Conservation (phyloP, 2,329 filamentous ascomycete genomes). For the Coniochaeta hoffmannii region DNA sequence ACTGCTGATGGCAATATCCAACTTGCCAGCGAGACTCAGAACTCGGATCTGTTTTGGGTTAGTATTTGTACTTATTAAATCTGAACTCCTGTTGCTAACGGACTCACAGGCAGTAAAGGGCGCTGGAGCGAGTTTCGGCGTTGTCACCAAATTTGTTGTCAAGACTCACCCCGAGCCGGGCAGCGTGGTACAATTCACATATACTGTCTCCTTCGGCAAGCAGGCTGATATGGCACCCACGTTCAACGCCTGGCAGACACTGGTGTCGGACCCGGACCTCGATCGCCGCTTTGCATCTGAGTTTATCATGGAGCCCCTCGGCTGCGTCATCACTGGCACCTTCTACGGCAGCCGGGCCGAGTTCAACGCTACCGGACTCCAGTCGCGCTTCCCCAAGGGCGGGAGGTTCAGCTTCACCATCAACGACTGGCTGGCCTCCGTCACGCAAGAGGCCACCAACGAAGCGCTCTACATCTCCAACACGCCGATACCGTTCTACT, state of each 20-base stretch:
- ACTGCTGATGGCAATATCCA: constrained; percentile 46
- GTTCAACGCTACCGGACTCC: constrained; percentile 43
- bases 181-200: constrained; percentile 51
- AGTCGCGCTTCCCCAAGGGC: constrained; percentile 34
- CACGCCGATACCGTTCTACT: constrained; percentile 43
- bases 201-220: constrained; percentile 41
- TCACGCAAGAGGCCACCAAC: constrained; percentile 44
- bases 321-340: constrained; percentile 49
- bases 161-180: constrained; percentile 48
- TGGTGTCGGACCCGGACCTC: constrained; percentile 45
- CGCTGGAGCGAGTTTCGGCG: constrained; percentile 47
- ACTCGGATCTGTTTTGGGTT: constrained; percentile 48
- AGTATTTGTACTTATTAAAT: constrained; percentile 7
- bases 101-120: constrained; percentile 40
- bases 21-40: constrained; percentile 36
- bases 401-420: constrained; percentile 30
- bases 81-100: background rate
- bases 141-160: constrained; percentile 50
- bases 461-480: constrained; percentile 39
- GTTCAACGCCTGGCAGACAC: constrained; percentile 50
- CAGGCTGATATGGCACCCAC: constrained; percentile 38
- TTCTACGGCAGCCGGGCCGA: constrained; percentile 54
- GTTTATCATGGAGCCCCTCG: constrained; percentile 45
- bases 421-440: constrained; percentile 55
- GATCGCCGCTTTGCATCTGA: constrained; percentile 52